Evolutionary conservation across 2,329 filamentous ascomycete species (phyloP), one percentile per base, ranked within the genome.

Genomic region (Lasiodiplodia gonubiensis): DNA sequence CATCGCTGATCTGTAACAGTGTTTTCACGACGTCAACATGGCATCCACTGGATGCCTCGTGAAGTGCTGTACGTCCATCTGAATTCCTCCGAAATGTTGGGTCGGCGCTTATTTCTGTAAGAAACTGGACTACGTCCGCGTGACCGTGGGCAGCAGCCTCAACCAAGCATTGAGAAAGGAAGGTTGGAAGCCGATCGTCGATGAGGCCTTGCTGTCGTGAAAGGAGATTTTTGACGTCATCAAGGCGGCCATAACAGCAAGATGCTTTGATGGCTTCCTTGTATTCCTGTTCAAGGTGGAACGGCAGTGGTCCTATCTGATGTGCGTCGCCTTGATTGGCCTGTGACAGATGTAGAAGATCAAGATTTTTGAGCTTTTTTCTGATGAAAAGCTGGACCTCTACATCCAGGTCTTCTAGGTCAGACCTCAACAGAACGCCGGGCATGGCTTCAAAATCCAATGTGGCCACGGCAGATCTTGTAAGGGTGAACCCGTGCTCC

Each of bases 361-460:
- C 30, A 30, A 30, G 30, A 30, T 30, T 8, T 30, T 8, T 8
- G 8, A 30, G 8, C 30, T 30, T 30, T 8, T 8, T 30, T 30
- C 30, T 30, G 5, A 30, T 1, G 8, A 1, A 30, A 30, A 30
- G 6, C 30, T 30, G 6, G 8, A 30, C 6, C 5, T 30, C 30
- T 8, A 30, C 30, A 30, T 8, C 6, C 30, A 30, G 8, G 30
- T 30, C 30, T 30, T 30, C 8, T 8, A 30, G 30, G 3, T 8
- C 30, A 1, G 6, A 6, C 8, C 6, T 8, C 30, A 30, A 30
- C 5, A 30, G 6, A 8, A 30, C 7, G 6, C 8, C 30, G 6
- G 5, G 30, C 2, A 2, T 8, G 2, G 6, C 6, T 8, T 30
- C 6, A 1, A 8, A 30, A 1, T 8, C 3, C 30, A 1, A 30